Evolutionary conservation across 495 filamentous ascomycete species (phyloP), one percentile per base, ranked within the genome.

Genomic region (Ramalina peruviana): DNA sequence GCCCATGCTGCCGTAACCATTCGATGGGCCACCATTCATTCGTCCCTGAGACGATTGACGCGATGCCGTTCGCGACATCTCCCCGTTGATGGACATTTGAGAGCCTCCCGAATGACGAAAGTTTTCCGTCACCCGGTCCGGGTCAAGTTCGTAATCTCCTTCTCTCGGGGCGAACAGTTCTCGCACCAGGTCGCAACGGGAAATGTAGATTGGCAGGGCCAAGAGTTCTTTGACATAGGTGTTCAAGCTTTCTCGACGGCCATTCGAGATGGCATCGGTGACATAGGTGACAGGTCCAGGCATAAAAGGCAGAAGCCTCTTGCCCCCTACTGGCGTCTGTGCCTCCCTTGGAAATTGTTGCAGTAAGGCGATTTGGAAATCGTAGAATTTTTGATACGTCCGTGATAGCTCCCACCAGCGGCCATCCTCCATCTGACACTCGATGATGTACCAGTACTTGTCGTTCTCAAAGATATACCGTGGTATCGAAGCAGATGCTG

Each of bases 371-470:
- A 97, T 97, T 64, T 98, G 92, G 66, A 97, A 94, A 61, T 97
- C 92, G 65, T 97, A 98, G 62, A 98, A 98, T 63, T 98, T 93
- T 61, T 95, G 86, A 60, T 98, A 98, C 59, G 88, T 92, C 43
- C 92, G 78, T 44, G 85, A 87, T 40, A 98, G 67, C 61, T 93
- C 88, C 88, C 90, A 97, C 58, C 84, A 81, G 40, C 83, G 78
- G 36, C 88, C 89, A 62, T 96, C 88, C 55, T 94, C 88, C 68
- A 98, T 81, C 56, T 80, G 72, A 23, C 85, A 86, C 60, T 97
- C 90, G 49, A 98, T 87, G 46, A 94, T 85, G 62, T 96, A 98
- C 88, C 92, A 97, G 62, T 97, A 98, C 57, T 94, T 94, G 61
- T 94, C 89, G 61, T 95, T 88, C 44, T 90, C 89, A 60, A 93